Evolutionary conservation across 169 alveolate genomes (phyloP), one percentile per base, ranked within the genome.

Genomic region (Plasmodium coatneyi): DNA sequence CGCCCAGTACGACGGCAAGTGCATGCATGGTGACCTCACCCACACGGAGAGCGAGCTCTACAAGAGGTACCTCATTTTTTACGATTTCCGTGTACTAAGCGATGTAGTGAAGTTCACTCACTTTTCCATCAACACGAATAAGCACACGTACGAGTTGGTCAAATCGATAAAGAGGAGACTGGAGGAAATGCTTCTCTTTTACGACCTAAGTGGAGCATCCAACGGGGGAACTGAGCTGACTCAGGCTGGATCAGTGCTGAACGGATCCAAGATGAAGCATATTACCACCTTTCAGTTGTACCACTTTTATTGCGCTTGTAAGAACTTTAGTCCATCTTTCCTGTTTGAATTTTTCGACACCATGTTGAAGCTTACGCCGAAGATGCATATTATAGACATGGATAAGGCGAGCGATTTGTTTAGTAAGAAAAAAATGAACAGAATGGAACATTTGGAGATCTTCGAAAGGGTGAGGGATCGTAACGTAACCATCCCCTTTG

Each of bases 281-380:
- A 86, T 86, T 52, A 25, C 86, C 43, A 74, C 74, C 1, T 86
- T 86, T 56, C 79, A 86, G 66, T 54, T 86, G 30, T 70, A 86
- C 30, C 43, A 86, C 71, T 86, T 86, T 86, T 86, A 86, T 76
- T 72, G 93, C 54, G 80, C 81, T 4, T 86, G 93, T 86, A 74
- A 78, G 12, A 86, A 86, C 54, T 86, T 74, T 36, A 86, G 93
- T 28, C 93, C 93, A 1, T 52, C 93, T 25, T 86, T 86, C 80
- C 30, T 86, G 14, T 86, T 86, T 14, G 80, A 41, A 22, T 86
- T 86, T 78, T 74, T 56, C 12, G 82, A 86, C 43, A 32, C 70
- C 30, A 41, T 86, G 70, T n/a, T 86, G 39, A 86, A 86, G 70
- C 19, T 86, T 30, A 86, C 93, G 4, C 93, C 93, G 0, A 86